Base-by-base conservation (phyloP, 768 basidiomycete species). In the Butyriboletus loyo region DNA sequence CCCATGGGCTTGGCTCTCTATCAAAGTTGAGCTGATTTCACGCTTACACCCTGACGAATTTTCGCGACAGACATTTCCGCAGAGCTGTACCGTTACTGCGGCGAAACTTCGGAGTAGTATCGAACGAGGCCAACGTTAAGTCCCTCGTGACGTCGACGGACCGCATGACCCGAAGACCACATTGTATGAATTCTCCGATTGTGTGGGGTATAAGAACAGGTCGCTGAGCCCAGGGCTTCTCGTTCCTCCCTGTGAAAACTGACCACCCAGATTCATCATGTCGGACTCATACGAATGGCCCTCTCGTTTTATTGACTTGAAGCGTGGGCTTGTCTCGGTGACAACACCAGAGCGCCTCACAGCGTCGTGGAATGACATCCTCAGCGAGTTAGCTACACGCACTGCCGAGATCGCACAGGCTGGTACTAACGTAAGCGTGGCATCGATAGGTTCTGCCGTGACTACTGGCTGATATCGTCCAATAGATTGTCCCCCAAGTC, bases 401-500 rank as follows among this genome's bases (percentile, higher is more conserved):
- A 80, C 78, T 9, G 66, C 69, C 35, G 71, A 70, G 25, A 79
- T 86, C 36, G 72, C 72, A 2, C 59, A 71, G 43, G 65, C 72
- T 52, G 83, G 83, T 3, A 67, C 79, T 0, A 70, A 80, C 41
- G 86, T 84, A 58, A 49, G 78, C 7, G 27, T 47, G 24, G 35
- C 25, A 1, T 37, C 4, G 10, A 34, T 24, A 10, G 4, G 4
- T 19, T 19, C 49, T 36, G n/a, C 3, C 14, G 45, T 47, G 17
- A 27, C 28, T 22, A 7, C 11, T 46, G 40, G 44, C 19, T 46
- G 34, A 27, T 9, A 22, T 30, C 24, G 7, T 24, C 49, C 17
- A 17, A 51, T 41, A 86, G 85, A 79, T 75, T 57, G 75, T 88
- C 35, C 85, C 86, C 4, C 80, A 82, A 65, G 77, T 88, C 44